Percentiles rank a stretch among this genome's conserved stretches.
These are phyloP conservation scores for Phytopythium ostracodes DNA, from an alignment of 352 stramenopile genomes.

Conservation along the genomic window DNA sequence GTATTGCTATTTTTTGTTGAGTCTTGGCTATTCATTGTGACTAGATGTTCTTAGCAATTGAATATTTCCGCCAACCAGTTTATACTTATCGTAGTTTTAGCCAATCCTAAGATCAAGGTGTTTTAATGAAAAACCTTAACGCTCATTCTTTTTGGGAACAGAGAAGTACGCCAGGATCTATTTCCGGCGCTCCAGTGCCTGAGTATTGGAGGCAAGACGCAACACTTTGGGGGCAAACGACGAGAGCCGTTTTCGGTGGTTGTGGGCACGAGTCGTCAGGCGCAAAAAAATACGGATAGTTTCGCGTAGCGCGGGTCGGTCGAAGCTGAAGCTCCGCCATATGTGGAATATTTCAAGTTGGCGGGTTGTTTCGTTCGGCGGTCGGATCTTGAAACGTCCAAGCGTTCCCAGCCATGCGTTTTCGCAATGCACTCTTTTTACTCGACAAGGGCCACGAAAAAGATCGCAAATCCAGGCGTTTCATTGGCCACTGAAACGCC, in stretches of 20 bases:
- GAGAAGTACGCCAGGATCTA: too few relatives aligned
- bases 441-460: neutral
- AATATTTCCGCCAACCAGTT: too few relatives aligned
- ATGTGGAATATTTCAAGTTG: neutral
- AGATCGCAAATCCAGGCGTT: neutral
- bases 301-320: neutral
- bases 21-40: too few relatives aligned
- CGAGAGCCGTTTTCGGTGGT: conserved; percentile 4
- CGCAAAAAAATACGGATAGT: neutral
- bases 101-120: too few relatives aligned
- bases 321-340: neutral
- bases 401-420: neutral
- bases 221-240: neutral
- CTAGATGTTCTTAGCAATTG: too few relatives aligned
- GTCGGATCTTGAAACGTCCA: neutral
- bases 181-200: too few relatives aligned
- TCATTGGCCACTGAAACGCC: neutral
- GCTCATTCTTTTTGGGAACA: too few relatives aligned
- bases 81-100: too few relatives aligned
- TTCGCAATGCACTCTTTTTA: neutral
- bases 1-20: too few relatives aligned
- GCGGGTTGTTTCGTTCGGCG: neutral
- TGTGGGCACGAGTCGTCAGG: neutral
- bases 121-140: too few relatives aligned
- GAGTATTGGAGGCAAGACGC: too few relatives aligned